phyloP scores from a whole-genome alignment of 768 basidiomycete genomes.

The Auricularia sp. region DNA sequence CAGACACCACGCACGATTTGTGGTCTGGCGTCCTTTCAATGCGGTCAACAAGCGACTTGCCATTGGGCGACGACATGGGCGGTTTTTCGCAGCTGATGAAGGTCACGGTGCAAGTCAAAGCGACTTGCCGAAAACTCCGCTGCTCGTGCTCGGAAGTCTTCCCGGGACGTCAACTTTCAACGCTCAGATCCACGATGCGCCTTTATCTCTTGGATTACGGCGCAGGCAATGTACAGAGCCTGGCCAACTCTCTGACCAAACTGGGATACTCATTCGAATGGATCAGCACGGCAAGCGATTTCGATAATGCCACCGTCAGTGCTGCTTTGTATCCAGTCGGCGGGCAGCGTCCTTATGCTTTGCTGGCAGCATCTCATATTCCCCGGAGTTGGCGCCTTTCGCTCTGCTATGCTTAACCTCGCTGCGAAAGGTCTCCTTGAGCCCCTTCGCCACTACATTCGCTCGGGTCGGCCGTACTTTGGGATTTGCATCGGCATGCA shows the following conservation, averaged over 20 bases:
- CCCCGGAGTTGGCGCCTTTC: slow-evolving; percentile 93
- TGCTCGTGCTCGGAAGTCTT: background rate
- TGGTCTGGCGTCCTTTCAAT: slow-evolving; percentile 35
- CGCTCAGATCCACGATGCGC: slow-evolving; percentile 25
- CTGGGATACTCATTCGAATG: slow-evolving; percentile 85
- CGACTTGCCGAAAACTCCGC: background rate
- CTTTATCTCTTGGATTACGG: slow-evolving; percentile 95
- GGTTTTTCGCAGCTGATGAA: background rate
- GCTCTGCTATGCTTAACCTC: slow-evolving; percentile 75
- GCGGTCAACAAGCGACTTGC: slow-evolving; percentile 55
- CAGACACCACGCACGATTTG: slow-evolving; percentile 42
- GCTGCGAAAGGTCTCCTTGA: slow-evolving; percentile 61
- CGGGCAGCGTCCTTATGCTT: slow-evolving; percentile 11
- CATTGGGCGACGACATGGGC: slow-evolving; percentile 39
- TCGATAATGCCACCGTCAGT: slow-evolving; percentile 83
- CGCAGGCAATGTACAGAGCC: slow-evolving; percentile 87
- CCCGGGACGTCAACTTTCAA: background rate
- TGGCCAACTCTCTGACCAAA: slow-evolving; percentile 80
- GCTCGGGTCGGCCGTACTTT: slow-evolving; percentile 86
- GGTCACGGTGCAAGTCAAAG: background rate
- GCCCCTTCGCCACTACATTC: slow-evolving; percentile 73
- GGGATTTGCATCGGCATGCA: slow-evolving; percentile 99
- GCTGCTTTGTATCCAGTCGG: slow-evolving; percentile 5
- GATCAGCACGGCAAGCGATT: slow-evolving; percentile 74
- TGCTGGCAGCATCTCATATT: slow-evolving; percentile 76